Conservation (phyloP, 163 green algal species). For the Chlamydomonas reinhardtii region DNA sequence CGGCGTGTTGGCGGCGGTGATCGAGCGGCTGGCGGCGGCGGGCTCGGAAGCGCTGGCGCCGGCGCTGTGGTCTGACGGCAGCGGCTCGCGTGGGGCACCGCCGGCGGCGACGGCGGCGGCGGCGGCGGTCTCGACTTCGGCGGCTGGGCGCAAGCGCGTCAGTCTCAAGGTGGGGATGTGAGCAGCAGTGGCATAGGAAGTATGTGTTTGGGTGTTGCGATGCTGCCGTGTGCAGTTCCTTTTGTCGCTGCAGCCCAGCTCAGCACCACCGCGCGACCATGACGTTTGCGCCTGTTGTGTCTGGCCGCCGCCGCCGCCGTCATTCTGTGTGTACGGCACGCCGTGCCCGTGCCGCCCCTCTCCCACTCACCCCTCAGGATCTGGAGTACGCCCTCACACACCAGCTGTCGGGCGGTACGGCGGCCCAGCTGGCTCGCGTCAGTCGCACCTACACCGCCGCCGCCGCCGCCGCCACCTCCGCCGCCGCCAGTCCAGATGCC, state of each 20-base stretch:
- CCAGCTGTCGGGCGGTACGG: conserved; percentile 20
- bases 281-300: too few species aligned
- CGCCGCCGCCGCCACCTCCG: conserved; percentile 5
- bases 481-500: conserved; percentile 24
- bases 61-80: not conserved
- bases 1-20: conserved; percentile 1
- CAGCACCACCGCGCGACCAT: too few species aligned
- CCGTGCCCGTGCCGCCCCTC: too few species aligned
- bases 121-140: not conserved
- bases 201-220: too few species aligned
- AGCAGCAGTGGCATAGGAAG: too few species aligned
- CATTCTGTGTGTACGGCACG: too few species aligned
- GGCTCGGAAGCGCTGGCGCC: conserved; percentile 9
- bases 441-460: conserved; percentile 28
- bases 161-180: not conserved
- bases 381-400: conserved; percentile 27
- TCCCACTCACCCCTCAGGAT: too few species aligned
- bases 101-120: too few species aligned
- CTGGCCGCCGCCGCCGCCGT: too few species aligned
- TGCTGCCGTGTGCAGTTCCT: too few species aligned
- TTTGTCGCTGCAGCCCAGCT: too few species aligned
- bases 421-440: conserved; percentile 11
- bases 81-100: not conserved
- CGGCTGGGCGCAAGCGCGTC: not conserved
- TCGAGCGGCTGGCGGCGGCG: conserved; percentile 18